Base-by-base conservation (phyloP, 2,329 filamentous ascomycete species). In the Chaetomiaceae sp. region DNA sequence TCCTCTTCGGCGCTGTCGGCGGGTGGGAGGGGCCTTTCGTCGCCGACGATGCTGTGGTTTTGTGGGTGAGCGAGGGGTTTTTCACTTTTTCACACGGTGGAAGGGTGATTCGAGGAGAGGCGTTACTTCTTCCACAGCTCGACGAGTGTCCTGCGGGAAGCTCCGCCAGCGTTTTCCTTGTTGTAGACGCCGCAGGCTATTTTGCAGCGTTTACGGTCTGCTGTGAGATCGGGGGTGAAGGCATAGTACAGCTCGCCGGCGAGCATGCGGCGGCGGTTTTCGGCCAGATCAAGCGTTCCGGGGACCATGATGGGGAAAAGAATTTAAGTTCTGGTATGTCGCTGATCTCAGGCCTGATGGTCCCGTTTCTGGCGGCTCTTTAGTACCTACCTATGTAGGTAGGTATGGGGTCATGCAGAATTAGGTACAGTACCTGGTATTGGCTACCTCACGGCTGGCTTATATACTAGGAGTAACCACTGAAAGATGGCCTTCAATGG, bases 81-180 rank as follows among this genome's bases (percentile, higher is more conserved):
- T n/a, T n/a, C n/a, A n/a, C n/a, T n/a, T n/a, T n/a, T n/a, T n/a
- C n/a, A n/a, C n/a, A 30, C 44, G 21, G 40, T 32, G 23, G 2
- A 38, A 10, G 14, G 29, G 14, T 23, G 27, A n/a, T n/a, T n/a
- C n/a, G n/a, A n/a, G 29, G 11, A 5, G 34, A 47, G 7, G 21
- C 75, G 80, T 75, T 75, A 90, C 88, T 85, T 80, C 71, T 79
- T 81, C 79, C 84, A 90, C 36, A 91, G 69, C 64, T 87, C 79
- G 1, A 87, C 77, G 32, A 82, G 73, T 30, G 75, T 73, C 53
- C 89, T 76, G 36, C 88, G 78, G 2, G 80, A 68, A 5, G 80
- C 75, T 0, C 77, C 78, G 0, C 80, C 47, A 1, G 59, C 53
- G 11, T 50, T 42, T 6, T 40, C 77, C 43, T 73, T 75, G 68